Evolutionary conservation across 2,329 filamentous ascomycete genomes (phyloP), one percentile per base, ranked within the genome.

Genomic region (Epichloe brachyelytri): DNA sequence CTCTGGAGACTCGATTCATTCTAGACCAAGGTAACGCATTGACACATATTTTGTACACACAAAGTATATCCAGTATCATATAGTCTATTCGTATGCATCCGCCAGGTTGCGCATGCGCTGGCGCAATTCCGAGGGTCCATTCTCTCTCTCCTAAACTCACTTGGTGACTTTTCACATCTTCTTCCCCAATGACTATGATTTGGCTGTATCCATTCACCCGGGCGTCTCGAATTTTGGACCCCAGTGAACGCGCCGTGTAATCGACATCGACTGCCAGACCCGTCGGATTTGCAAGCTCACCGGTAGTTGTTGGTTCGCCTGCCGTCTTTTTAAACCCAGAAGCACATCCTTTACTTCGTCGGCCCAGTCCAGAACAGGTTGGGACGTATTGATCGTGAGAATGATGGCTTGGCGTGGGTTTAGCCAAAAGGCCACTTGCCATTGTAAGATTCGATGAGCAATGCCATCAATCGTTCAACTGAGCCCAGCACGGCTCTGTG

Each of bases 401-500:
- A 95, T 77, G 44, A 85, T 79, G 41, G 80, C 83, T 62, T 93
- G 89, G 5, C 82, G 79, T 1, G 88, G 88, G 51, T 86, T 90
- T 10, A 95, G 73, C 89, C 88, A 95, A 64, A 91, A 3, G 88
- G 88, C 80, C 87, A 94, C 52, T 76, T 78, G 15, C 86, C 86
- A 51, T 83, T 76, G 59, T 90, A 88, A 57, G 87, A 84, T 66
- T 95, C 89, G 51, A 93, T 90, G 40, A 95, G 68, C 14, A 95
- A 73, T 3, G 88, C 88, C 76, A 95, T 83, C 55, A 95, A 80
- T 44, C 89, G 78, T 67, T 95, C 88, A 5, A 94, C 77, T 0
- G 86, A 93, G 15, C 88, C 88, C 48, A 94, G 76, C 37, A 95
- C 85, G 14, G 89, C 88, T 47, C 88, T 80, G 63, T 95, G 88